phyloP scores from a whole-genome alignment of 2,329 filamentous ascomycete species.

The Aureobasidium lini region DNA sequence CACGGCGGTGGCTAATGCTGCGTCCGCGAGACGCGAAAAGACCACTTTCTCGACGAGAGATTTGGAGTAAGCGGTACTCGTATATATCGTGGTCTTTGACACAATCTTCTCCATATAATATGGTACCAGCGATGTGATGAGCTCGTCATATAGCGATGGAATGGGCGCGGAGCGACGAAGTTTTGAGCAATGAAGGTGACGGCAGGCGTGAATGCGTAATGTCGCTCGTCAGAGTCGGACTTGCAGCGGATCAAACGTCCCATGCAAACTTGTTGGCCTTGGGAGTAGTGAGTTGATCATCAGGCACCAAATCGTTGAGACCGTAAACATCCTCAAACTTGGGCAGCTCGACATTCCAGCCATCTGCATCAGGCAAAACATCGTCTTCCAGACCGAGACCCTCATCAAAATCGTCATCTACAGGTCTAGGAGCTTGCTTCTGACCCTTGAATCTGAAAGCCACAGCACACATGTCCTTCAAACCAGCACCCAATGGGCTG shows the following conservation, averaged over 20 bases:
- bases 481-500: conserved; percentile 30
- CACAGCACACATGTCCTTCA: conserved; percentile 27
- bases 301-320: conserved; percentile 12
- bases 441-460: conserved; percentile 28
- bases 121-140: no score
- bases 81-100: no score
- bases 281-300: conserved; percentile 6
- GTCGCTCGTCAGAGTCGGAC: no score
- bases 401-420: conserved; percentile 18
- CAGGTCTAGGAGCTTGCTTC: not conserved
- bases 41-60: no score
- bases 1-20: no score
- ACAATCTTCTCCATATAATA: no score
- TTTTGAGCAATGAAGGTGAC: no score
- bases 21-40: no score
- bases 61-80: no score
- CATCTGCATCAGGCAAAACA: conserved; percentile 7
- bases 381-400: conserved; percentile 17
- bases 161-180: no score
- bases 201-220: no score
- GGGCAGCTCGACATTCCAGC: conserved; percentile 16
- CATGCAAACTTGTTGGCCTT: conserved; percentile 12
- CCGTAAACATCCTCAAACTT: conserved; percentile 15
- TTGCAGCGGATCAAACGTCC: not conserved
- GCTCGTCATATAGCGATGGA: no score